Percentiles rank a stretch among this genome's conserved stretches.
Conservation (phyloP, 768 basidiomycete genomes). For the Leucosporidium creatinivorum region DNA sequence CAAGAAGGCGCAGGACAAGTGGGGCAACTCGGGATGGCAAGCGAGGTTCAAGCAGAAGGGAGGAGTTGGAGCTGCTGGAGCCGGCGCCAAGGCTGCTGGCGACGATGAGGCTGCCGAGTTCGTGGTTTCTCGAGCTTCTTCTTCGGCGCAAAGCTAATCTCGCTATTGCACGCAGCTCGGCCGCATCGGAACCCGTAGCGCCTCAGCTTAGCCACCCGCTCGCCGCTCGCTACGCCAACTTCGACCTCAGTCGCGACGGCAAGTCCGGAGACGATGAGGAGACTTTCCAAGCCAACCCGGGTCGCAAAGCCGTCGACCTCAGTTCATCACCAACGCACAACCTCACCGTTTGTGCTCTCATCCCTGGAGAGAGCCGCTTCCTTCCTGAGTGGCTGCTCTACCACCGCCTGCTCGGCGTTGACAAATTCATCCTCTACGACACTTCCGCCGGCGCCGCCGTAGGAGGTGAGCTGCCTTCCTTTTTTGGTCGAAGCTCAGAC, state of each 20-base stretch:
- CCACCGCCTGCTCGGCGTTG: conserved; percentile 27
- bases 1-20: conserved; percentile 13
- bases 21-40: conserved; percentile 22
- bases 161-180: neutral
- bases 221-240: conserved; percentile 16
- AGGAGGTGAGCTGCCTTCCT: conserved; percentile 2
- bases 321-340: neutral
- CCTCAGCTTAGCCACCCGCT: conserved; percentile 12
- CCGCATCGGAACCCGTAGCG: neutral
- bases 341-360: conserved; percentile 22
- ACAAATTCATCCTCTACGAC: conserved; percentile 29
- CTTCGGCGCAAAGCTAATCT: neutral
- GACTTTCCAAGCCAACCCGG: conserved; percentile 4
- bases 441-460: conserved; percentile 19
- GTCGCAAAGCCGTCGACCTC: neutral
- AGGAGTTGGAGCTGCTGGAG: neutral
- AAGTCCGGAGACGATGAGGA: neutral
- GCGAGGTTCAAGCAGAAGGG: conserved; percentile 23
- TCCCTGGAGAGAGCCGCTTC: conserved; percentile 29
- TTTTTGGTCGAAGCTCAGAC: too few relatives aligned
- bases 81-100: neutral
- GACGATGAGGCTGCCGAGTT: neutral
- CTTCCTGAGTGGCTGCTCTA: conserved; percentile 28
- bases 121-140: neutral
- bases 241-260: conserved; percentile 2